Base-by-base conservation (phyloP, 305 asterid species). In the Fraxinus dipetala region DNA sequence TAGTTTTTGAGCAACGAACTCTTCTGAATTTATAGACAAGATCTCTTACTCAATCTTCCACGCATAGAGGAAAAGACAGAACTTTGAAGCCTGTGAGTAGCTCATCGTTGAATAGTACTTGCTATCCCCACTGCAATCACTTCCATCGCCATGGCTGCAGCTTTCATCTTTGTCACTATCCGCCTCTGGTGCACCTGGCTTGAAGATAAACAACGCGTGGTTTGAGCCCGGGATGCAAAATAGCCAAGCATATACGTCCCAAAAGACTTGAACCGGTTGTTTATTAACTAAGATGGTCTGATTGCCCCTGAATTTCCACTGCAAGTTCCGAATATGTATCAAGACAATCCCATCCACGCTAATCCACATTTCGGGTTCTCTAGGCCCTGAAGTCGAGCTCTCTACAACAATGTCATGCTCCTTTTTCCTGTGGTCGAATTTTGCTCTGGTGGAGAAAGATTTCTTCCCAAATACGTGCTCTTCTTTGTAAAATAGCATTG, bases 331-430 rank as follows among this genome's bases (percentile, higher is more conserved):
- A 48, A 95, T 86, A 84, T 93, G 98, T 75, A 95, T 86, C 87
- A 93, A 77, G 40, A 94, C 96, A 78, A 91, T 90, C 89, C 99
- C 99, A 72, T 95, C 99, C 30, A 95, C 86, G 87, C 98, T 94
- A 77, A 95, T 94, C 99, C 98, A 93, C 99, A 95, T 94, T 67
- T 95, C 99, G 1, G 98, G 98, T 1, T 95, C 98, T 81, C 88
- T 85, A 4, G 91, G 85, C 28, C 96, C 96, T 0, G 90, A 35
- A 0, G 90, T 91, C 40, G 95, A 94, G 87, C 97, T 91, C 85
- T 95, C 99, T 51, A 95, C 98, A 5, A 94, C 93, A 7, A 95
- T 91, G 8, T 95, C 98, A 16, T 93, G 94, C 70, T 94, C 99
- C 28, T 87, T 80, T 61, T 89, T 92, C 80, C 83, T 87, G 36